phyloP scores from a whole-genome alignment of 2,329 filamentous ascomycete species.

The Hypoxylon sp. region DNA sequence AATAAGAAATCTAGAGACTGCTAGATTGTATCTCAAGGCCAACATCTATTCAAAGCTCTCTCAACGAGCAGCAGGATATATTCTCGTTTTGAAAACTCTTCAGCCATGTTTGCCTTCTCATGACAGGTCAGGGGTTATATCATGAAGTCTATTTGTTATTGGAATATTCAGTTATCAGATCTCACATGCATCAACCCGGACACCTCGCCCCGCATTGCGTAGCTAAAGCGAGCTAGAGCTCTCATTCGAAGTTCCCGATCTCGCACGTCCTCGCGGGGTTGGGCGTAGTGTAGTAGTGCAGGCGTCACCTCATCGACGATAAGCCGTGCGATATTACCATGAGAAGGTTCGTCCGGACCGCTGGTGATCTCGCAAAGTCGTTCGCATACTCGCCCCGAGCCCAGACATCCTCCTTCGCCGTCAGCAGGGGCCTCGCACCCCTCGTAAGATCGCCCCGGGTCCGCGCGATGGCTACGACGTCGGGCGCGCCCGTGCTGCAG shows the following conservation, averaged over 20 bases:
- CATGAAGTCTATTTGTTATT: slow-evolving; percentile 19
- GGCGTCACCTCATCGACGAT: slow-evolving; percentile 14
- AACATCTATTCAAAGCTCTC: too few relatives aligned
- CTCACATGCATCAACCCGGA: slow-evolving; percentile 24
- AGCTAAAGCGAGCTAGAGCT: slow-evolving; percentile 6
- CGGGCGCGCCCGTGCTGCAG: slow-evolving; percentile 64
- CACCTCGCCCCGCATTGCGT: slow-evolving; percentile 16
- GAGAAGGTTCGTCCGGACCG: slow-evolving; percentile 37
- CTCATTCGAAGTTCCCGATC: slow-evolving; percentile 33
- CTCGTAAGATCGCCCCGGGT: slow-evolving; percentile 20
- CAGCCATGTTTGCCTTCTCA: too few relatives aligned
- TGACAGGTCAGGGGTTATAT: too few relatives aligned
- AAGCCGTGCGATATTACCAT: slow-evolving; percentile 39
- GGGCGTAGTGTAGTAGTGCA: not conserved
- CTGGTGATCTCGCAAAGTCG: slow-evolving; percentile 33
- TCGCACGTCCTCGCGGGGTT: slow-evolving; percentile 29
- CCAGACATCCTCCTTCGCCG: not conserved
- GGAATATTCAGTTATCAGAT: slow-evolving; percentile 30
- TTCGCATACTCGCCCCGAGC: slow-evolving; percentile 1
- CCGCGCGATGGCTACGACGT: slow-evolving; percentile 41
- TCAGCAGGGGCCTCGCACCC: slow-evolving; percentile 11
- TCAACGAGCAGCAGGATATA: too few relatives aligned
- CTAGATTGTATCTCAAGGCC: too few relatives aligned
- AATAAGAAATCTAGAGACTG: too few relatives aligned
- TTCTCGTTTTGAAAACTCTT: too few relatives aligned